A percentile compares a stretch with the other conserved stretches of the same genome.
Evolutionary conservation across 176 grass and related monocot genomes (phyloP).

Genomic region (Phoenix roebelenii): DNA sequence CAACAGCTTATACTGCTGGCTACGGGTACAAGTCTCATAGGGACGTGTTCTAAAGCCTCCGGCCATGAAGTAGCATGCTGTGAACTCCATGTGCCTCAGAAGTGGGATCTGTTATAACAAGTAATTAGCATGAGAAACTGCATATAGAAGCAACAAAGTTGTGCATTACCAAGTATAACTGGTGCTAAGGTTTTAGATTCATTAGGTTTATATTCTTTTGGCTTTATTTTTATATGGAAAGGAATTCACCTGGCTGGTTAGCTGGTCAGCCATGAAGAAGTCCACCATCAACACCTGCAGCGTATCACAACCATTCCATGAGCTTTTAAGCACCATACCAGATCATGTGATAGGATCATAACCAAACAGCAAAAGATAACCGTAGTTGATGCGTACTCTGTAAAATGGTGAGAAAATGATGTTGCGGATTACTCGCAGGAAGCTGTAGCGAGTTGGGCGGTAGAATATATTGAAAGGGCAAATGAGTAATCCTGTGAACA

Average conservation of each 20-base stretch:
- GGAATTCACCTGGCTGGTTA: constrained; percentile 81
- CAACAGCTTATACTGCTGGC: constrained; percentile 54
- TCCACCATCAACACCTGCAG: constrained; percentile 85
- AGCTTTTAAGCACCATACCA: no score
- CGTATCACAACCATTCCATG: background rate
- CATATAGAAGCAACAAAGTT: background rate
- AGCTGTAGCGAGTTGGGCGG: constrained; percentile 68
- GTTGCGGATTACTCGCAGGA: constrained; percentile 78
- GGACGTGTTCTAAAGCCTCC: constrained; percentile 42
- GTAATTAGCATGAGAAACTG: no score
- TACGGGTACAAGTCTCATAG: constrained; percentile 48
- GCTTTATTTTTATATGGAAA: no score
- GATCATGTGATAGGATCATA: no score
- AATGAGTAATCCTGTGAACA: constrained; percentile 41
- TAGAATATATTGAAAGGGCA: constrained; percentile 88
- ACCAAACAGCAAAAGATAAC: no score
- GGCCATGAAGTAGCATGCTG: constrained; percentile 82
- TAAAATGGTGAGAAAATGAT: constrained; percentile 82
- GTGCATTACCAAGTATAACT: no score
- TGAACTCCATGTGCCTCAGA: constrained; percentile 77
- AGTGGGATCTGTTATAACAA: constrained; percentile 50
- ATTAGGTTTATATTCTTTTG: no score
- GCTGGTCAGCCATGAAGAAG: constrained; percentile 99
- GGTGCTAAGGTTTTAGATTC: no score
- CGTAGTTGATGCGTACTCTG: constrained; percentile 28